Conservation (phyloP, 495 filamentous ascomycete species). For the Apodospora peruviana region DNA sequence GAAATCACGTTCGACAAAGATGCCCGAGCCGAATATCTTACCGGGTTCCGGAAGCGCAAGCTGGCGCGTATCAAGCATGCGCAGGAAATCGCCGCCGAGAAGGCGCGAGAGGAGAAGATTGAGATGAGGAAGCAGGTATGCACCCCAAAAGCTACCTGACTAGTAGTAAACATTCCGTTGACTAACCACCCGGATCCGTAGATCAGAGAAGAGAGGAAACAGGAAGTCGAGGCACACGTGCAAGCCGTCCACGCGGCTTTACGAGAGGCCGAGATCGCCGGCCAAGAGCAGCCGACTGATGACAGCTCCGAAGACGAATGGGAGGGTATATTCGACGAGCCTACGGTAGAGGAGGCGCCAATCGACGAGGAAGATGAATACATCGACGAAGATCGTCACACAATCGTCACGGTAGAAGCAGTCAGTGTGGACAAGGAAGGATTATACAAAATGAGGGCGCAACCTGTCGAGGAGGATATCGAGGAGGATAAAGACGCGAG, state of each 20-base stretch:
- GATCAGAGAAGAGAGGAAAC: conserved; percentile 74
- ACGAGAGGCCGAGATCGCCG: conserved; percentile 47
- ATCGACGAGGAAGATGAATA: conserved; percentile 88
- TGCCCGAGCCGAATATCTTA: conserved; percentile 78
- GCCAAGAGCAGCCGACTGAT: conserved; percentile 22
- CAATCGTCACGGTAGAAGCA: conserved; percentile 89
- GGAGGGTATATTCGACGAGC: conserved; percentile 56
- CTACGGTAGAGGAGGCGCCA: conserved; percentile 34
- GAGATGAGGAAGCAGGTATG: conserved; percentile 65
- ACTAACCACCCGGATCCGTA: too few species aligned
- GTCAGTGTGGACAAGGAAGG: conserved; percentile 75
- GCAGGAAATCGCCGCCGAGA: conserved; percentile 67
- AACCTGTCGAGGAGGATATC: conserved; percentile 31
- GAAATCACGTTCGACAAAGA: conserved; percentile 79
- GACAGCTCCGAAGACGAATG: conserved; percentile 49
- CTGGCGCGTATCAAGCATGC: conserved; percentile 74
- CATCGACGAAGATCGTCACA: conserved; percentile 91
- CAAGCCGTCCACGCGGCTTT: conserved; percentile 62
- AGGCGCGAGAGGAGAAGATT: conserved; percentile 67
- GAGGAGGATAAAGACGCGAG: conserved; percentile 22
- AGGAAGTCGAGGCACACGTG: conserved; percentile 74
- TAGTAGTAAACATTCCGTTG: too few species aligned
- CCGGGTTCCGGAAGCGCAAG: conserved; percentile 96
- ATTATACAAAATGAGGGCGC: conserved; percentile 47
- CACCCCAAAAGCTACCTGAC: not conserved